Evolutionary conservation across 768 basidiomycete species (phyloP).

Genomic region (Thelephora aurantiotincta): DNA sequence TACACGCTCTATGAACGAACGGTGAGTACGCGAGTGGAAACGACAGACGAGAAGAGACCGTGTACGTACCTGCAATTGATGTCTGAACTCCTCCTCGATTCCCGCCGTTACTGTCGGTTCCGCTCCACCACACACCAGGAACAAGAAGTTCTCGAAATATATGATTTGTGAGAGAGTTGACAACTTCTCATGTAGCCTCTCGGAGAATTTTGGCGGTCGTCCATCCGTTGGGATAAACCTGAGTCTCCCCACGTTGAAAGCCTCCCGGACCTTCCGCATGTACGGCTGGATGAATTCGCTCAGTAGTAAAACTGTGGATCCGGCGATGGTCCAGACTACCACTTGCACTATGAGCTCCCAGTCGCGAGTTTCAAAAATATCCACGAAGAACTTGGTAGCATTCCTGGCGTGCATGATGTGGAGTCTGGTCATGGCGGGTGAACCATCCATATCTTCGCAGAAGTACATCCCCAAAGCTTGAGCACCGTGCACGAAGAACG

Average conservation of each 20-base stretch:
- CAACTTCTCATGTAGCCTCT: background rate
- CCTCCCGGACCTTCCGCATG: background rate
- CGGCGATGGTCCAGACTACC: background rate
- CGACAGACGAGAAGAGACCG: background rate
- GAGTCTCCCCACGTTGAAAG: background rate
- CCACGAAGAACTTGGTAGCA: background rate
- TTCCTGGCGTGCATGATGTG: background rate
- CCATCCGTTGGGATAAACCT: background rate
- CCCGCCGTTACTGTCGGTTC: background rate
- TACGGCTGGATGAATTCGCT: background rate
- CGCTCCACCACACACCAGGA: background rate
- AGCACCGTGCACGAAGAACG: background rate
- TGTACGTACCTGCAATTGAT: background rate
- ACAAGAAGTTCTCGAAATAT: background rate
- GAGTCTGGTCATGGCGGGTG: background rate
- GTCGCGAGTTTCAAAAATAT: background rate
- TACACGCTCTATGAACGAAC: background rate
- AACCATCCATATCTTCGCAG: no score
- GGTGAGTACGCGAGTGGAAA: background rate
- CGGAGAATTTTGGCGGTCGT: background rate
- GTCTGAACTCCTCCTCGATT: background rate
- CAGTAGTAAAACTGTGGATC: background rate
- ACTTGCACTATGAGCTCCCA: background rate
- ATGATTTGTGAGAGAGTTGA: background rate
- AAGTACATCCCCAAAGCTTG: background rate